Conservation (phyloP, 371 early-diverging fungal species). For the Circinella minor region DNA sequence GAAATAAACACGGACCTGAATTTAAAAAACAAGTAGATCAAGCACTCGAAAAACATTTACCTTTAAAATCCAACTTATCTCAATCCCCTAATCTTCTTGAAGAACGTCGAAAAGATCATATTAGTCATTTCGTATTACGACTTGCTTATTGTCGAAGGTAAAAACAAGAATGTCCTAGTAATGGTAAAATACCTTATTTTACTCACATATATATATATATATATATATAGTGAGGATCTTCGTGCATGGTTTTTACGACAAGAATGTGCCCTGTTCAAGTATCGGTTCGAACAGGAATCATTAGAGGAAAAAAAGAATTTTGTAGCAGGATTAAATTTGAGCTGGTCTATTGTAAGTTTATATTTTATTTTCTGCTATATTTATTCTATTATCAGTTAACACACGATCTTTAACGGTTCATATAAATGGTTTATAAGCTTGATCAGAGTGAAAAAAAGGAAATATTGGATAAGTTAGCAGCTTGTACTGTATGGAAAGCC, state of each 20-base stretch:
- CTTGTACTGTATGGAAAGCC: conserved; percentile 22
- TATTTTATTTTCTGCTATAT: no score
- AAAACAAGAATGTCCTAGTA: no score
- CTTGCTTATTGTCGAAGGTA: conserved; percentile 91
- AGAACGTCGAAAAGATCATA: conserved; percentile 90
- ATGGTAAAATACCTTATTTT: neutral
- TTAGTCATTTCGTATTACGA: conserved; percentile 92
- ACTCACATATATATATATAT: neutral
- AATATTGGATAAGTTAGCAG: conserved; percentile 37
- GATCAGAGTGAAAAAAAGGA: conserved; percentile 22
- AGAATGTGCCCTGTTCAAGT: conserved; percentile 85
- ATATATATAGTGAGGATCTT: conserved; percentile 70
- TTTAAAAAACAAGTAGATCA: conserved; percentile 60
- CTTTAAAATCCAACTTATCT: conserved; percentile 59
- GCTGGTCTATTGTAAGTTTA: conserved; percentile 57
- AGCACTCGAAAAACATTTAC: conserved; percentile 69
- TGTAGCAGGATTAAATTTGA: conserved; percentile 55
- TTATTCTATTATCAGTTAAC: no score
- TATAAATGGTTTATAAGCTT: conserved; percentile 12
- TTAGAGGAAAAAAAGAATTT: conserved; percentile 64
- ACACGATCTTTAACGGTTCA: no score
- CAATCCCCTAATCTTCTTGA: conserved; percentile 49
- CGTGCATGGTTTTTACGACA: conserved; percentile 91
- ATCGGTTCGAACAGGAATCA: conserved; percentile 59
- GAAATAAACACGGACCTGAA: conserved; percentile 71